Evolutionary conservation across 2,329 filamentous ascomycete genomes (phyloP), one percentile per base, ranked within the genome.

Genomic region (Colletotrichum tabaci): DNA sequence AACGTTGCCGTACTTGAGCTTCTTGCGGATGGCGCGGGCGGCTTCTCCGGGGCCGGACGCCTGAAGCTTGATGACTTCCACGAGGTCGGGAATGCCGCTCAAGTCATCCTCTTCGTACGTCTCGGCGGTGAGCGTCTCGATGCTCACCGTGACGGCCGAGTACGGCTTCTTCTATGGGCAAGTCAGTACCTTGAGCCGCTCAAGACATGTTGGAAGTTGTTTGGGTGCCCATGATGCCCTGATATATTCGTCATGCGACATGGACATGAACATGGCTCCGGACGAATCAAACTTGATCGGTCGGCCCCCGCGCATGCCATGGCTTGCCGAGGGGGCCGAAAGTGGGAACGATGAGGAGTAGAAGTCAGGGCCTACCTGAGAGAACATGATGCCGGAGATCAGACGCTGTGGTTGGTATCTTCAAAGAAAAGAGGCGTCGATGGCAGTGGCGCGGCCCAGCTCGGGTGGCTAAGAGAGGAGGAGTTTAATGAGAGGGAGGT

Each of bases 1-100:
- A n/a, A 94, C 88, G 78, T 91, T 97, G 77, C 96, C 96, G 82
- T 99, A 98, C 85, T 99, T 99, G 88, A 99, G 90, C 86, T 98
- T 98, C 89, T 99, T 99, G 72, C 96, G 91, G 77, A 99, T 89
- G 58, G 96, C 95, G 79, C 96, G 91, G 65, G 96, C 94, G 71
- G 95, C 95, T 85, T 99, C 96, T 15, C 90, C 89, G 2, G 96
- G 94, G 0, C 96, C 96, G 8, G 93, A 93, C 35, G 89, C 88
- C 82, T 99, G 96, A 71, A 99, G 90, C 75, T 93, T 93, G 80
- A 99, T 94, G 67, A 96, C 94, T 82, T 99, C 96, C 74, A 98
- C 94, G 30, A 99, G 90, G 77, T 98, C 95, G 50, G 96, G 94
- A 74, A 99, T 94, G 30, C 96, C 96, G 77, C 94, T 93, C 47